Evolutionary conservation across 176 grass and related monocot genomes (phyloP), one percentile per base, ranked within the genome.

Genomic region (Pontederia paniculata): DNA sequence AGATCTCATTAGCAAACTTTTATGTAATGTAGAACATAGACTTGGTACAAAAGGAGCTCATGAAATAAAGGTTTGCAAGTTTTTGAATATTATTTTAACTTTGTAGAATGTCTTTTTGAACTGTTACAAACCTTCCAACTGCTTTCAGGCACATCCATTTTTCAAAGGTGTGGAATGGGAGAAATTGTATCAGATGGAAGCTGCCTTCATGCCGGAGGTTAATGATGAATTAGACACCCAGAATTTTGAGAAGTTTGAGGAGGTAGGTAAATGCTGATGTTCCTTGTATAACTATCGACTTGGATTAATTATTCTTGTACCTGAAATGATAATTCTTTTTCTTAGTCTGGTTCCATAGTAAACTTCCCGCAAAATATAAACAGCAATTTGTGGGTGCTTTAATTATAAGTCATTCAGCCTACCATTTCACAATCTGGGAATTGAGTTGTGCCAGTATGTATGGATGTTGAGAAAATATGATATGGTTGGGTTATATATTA

Each of bases 221-320:
- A 70, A 70, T 57, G 67, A 70, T 70, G 67, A 70, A 21, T 57
- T 70, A 54, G 67, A 70, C 20, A 70, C 67, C 18, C 67, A 70
- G 25, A 70, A 70, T 15, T 70, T 70, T 58, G 67, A 70, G 67
- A 70, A 70, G 53, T 70, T 70, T 48, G 67, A 70, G 67, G 67
- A 70, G 53, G 54, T 48, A 23, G 12, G 8, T 2, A 3, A 10
- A 25, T 63, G 20, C 18, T 59, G 16, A 59, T n/a, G 13, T n/a
- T 14, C 1, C 8, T 14, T 42, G 56, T 18, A 15, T 17, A 9
- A 20, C 15, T 18, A 52, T 52, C n/a, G 15, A 9, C 5, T 52
- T 20, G 19, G 28, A 37, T 37, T 37, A 37, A 37, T 5, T 37
- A 37, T 6, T 37, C 28, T 0, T 6, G 28, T 5, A 37, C 28